Base-by-base conservation (phyloP, 2,329 filamentous ascomycete species). In the Monilinia fructigena region DNA sequence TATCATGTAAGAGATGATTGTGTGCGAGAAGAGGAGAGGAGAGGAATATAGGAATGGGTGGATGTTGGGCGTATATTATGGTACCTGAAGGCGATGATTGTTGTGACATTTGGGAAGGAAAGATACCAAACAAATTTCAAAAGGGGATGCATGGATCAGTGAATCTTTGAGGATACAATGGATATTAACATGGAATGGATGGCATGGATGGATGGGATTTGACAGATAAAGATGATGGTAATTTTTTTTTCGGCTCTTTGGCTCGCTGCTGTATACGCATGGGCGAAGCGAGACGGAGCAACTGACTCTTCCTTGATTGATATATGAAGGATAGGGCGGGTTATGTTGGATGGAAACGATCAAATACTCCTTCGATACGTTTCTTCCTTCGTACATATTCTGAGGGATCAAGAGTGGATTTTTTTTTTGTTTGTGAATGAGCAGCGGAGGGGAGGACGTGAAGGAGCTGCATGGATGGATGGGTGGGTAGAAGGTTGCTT, bases 1-100 rank as follows among this genome's bases (percentile, higher is more conserved):
- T 77, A 85, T 97, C 77, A 96, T 97, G 93, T 95, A 87, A 87
- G 62, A 55, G 56, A 47, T 35, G 65, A 53, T 42, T n/a, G 26
- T 12, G 45, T n/a, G 14, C 23, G 18, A 20, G 55, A 8, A 35
- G 50, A 5, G 55, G 18, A 12, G 26, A 38, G 45, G 40, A 35
- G n/a, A 23, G 40, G 10, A 47, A 42, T 26, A 28, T n/a, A 42
- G 18, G 56, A 50, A 23, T 40, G 48, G 56, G 56, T 56, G 61
- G 38, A 55, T 16, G 55, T 60, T 55, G 50, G 61, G 50, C 61
- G 50, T 60, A 35, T 60, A 50, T 60, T 48, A 35, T 60, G 56
- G 56, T 48, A 60, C 28, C 31, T 45, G 42, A 52, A 26, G 40
- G 50, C 23, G 59, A 55, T 58, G 18, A 42, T 53, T 61, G 40